Percentiles rank a stretch among this genome's conserved stretches.
Conservation (phyloP, 2,329 filamentous ascomycete genomes). For the Botryotinia convoluta region DNA sequence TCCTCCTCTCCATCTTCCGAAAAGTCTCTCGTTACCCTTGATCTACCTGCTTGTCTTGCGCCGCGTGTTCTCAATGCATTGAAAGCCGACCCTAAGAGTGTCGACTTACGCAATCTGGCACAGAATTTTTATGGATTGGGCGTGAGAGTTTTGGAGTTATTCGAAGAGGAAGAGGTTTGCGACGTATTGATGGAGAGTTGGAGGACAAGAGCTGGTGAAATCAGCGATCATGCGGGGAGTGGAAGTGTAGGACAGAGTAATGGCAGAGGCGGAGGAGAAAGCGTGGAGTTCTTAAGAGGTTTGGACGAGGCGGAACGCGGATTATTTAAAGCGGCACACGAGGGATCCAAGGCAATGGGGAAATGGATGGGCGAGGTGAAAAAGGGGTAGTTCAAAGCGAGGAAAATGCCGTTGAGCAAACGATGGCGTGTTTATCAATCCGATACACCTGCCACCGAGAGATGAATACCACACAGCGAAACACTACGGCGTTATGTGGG, state of each 20-base stretch:
- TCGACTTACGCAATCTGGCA: slow-evolving; percentile 78
- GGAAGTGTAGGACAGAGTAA: slow-evolving; percentile 68
- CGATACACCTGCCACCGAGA: background rate
- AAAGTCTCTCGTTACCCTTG: slow-evolving; percentile 70
- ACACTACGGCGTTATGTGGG: background rate
- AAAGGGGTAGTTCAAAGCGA: slow-evolving; percentile 30
- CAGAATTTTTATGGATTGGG: slow-evolving; percentile 87
- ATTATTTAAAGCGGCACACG: slow-evolving; percentile 71
- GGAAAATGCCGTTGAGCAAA: background rate
- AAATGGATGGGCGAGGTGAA: slow-evolving; percentile 58
- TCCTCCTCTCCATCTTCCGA: slow-evolving; percentile 47
- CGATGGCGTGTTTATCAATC: background rate
- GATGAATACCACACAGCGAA: background rate
- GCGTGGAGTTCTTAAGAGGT: slow-evolving; percentile 79
- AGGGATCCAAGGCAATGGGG: slow-evolving; percentile 67
- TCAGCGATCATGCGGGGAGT: slow-evolving; percentile 87
- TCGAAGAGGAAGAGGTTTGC: slow-evolving; percentile 80
- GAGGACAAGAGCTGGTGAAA: slow-evolving; percentile 74
- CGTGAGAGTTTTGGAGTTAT: slow-evolving; percentile 81
- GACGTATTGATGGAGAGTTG: slow-evolving; percentile 76
- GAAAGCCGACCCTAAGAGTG: slow-evolving; percentile 82
- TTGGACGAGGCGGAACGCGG: slow-evolving; percentile 86
- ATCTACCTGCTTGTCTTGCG: slow-evolving; percentile 68
- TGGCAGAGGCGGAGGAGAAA: slow-evolving; percentile 68
- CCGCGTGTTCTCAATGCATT: slow-evolving; percentile 80